A percentile compares a stretch with the other conserved stretches of the same genome.
phyloP scores from a whole-genome alignment of 352 stramenopile genomes.

The Poterioochromonas sp. region DNA sequence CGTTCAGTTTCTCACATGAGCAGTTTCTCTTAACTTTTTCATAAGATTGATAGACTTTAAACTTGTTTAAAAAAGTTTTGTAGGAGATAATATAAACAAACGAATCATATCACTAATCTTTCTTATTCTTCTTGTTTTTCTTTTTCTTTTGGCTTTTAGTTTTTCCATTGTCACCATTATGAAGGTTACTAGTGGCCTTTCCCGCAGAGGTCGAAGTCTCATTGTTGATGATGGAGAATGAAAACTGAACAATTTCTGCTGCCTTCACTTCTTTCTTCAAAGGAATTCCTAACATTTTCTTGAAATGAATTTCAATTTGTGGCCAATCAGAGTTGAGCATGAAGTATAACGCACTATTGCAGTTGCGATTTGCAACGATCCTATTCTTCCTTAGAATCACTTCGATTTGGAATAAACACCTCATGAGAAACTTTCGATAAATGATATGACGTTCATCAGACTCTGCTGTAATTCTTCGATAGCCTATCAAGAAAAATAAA shows the following conservation, averaged over 20 bases:
- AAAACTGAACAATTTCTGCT: background rate
- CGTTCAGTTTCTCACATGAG: too few relatives aligned
- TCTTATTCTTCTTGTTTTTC: background rate
- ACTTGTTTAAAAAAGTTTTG: background rate
- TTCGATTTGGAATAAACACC: slow-evolving; percentile 18
- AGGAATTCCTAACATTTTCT: background rate
- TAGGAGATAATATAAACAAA: background rate
- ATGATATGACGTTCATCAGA: background rate
- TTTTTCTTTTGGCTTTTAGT: background rate
- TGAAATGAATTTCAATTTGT: background rate
- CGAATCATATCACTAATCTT: background rate
- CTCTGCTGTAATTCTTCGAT: slow-evolving; percentile 3
- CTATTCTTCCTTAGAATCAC: background rate
- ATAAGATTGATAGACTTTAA: too few relatives aligned
- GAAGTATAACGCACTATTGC: slow-evolving; percentile 9
- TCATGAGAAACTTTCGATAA: background rate
- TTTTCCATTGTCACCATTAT: too few relatives aligned
- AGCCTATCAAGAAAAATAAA: background rate
- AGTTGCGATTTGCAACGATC: background rate
- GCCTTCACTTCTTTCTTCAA: background rate
- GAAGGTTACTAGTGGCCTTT: background rate
- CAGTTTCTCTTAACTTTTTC: too few relatives aligned
- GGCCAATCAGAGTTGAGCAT: slow-evolving; percentile 22
- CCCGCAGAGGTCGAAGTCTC: background rate
- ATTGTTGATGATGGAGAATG: background rate